These are phyloP conservation scores for Dovyalis caffra DNA, from an alignment of 345 rosid species.

Conservation along the genomic window DNA sequence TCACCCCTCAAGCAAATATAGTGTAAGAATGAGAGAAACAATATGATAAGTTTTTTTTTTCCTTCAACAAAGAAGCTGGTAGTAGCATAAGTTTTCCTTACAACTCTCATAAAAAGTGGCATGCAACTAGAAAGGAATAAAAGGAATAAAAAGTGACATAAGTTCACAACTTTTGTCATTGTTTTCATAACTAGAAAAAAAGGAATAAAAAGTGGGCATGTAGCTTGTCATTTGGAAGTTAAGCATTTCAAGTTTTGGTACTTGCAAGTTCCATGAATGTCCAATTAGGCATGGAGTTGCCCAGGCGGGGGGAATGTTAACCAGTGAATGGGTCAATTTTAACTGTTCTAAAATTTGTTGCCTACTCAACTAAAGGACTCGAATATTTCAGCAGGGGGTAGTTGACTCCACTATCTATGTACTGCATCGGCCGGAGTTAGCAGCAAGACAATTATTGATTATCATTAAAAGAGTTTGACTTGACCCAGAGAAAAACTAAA, in stretches of 20 bases:
- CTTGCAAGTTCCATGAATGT: neutral
- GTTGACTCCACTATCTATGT: neutral
- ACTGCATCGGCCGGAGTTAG: neutral
- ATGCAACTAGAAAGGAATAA: neutral
- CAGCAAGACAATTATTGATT: neutral
- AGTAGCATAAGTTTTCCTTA: neutral
- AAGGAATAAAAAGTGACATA: neutral
- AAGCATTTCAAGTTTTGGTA: neutral
- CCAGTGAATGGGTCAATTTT: neutral
- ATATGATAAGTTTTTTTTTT: neutral
- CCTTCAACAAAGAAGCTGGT: neutral
- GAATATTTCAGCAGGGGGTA: neutral
- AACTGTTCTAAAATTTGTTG: neutral
- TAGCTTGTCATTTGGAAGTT: neutral
- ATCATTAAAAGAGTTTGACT: neutral
- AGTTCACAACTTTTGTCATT: neutral
- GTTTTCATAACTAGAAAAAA: neutral
- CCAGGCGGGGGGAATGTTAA: neutral
- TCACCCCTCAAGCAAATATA: neutral
- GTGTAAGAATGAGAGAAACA: neutral
- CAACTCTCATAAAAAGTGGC: neutral
- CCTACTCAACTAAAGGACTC: neutral
- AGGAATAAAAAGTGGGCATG: neutral
- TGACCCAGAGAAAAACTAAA: neutral
- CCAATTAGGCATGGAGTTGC: neutral